Conservation (phyloP, 805 yeast species). For the Zygosaccharomyces bailii region DNA sequence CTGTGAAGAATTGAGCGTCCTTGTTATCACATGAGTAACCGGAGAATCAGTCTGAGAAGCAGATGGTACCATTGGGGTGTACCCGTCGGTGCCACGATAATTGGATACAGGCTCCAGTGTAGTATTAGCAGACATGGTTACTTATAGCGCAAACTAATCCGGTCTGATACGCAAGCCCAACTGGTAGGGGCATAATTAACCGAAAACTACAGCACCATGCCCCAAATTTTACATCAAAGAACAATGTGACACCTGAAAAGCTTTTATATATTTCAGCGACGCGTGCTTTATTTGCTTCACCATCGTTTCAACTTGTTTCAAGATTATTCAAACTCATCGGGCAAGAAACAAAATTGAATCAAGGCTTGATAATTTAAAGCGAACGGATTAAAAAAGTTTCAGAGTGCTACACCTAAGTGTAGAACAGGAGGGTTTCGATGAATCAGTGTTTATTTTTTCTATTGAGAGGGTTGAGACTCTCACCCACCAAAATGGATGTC, state of each 20-base stretch:
- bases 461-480: too few species aligned
- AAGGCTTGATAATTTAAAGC: background rate
- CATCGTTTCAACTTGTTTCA: slow-evolving; percentile 5
- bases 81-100: slow-evolving; percentile 3
- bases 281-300: background rate
- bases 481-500: too few species aligned
- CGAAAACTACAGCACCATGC: background rate
- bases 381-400: background rate
- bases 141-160: background rate
- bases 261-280: background rate
- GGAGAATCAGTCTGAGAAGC: slow-evolving; percentile 1
- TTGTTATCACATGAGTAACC: background rate
- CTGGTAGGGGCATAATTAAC: background rate
- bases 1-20: background rate
- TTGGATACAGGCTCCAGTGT: slow-evolving; percentile 6
- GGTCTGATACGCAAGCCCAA: background rate
- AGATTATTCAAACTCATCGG: background rate
- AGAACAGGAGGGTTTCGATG: too few species aligned
- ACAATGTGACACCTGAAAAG: background rate
- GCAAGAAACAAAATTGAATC: background rate
- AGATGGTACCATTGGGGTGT: slow-evolving; percentile 3
- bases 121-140: slow-evolving; percentile 2
- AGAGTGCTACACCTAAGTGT: background rate
- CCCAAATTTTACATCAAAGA: background rate
- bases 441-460: too few species aligned